A percentile compares a stretch with the other conserved stretches of the same genome.
Conservation (phyloP, 2,329 filamentous ascomycete genomes). For the Penicillium corylophilum region DNA sequence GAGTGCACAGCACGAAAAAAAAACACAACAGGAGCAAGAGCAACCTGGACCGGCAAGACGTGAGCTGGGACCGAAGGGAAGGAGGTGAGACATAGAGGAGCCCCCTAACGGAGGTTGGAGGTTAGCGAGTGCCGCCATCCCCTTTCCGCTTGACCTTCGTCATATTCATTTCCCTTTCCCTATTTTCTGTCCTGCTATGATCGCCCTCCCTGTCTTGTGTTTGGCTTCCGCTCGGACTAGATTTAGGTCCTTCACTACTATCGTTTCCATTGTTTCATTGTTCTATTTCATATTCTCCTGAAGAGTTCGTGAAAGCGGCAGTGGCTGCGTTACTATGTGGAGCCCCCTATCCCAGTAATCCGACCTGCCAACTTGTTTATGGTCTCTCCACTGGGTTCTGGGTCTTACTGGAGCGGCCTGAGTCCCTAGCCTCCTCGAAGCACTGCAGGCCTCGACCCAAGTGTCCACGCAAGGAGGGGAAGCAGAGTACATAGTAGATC, state of each 20-base stretch:
- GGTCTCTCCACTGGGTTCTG: neutral
- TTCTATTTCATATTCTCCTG: too few species aligned
- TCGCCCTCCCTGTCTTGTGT: neutral
- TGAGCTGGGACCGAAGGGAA: neutral
- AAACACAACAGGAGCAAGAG: conserved; percentile 1
- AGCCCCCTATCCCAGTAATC: neutral
- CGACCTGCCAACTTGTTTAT: neutral
- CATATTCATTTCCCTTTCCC: neutral
- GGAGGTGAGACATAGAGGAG: conserved; percentile 5
- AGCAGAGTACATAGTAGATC: neutral
- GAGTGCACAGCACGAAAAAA: conserved; percentile 25
- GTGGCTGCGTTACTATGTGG: neutral
- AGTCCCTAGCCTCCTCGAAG: too few species aligned
- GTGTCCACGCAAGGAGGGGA: neutral
- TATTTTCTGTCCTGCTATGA: neutral
- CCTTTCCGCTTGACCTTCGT: neutral
- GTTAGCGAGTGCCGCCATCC: conserved; percentile 6
- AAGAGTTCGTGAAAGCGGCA: too few species aligned
- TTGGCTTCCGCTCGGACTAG: neutral
- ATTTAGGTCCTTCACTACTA: neutral
- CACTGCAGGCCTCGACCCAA: neutral
- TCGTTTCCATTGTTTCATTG: neutral
- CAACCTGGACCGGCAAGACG: neutral
- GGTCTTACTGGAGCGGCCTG: neutral
- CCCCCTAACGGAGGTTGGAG: conserved; percentile 8